These are phyloP conservation scores for Mortierella polycephala DNA, from an alignment of 371 early-diverging fungal genomes.

Conservation along the genomic window DNA sequence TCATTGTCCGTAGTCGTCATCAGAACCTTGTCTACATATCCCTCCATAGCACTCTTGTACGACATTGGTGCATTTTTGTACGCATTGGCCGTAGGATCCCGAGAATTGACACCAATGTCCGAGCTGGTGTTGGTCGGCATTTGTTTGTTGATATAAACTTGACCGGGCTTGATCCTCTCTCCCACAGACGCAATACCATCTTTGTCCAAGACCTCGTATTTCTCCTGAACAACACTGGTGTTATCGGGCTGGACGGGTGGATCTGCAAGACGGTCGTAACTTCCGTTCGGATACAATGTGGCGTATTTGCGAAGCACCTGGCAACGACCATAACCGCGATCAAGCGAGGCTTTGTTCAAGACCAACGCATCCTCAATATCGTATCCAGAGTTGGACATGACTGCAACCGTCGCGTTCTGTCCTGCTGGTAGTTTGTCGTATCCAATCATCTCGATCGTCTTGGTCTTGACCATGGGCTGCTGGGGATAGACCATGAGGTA, in stretches of 20 bases:
- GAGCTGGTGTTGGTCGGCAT: slow-evolving; percentile 78
- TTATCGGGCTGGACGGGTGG: slow-evolving; percentile 63
- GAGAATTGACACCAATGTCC: slow-evolving; percentile 66
- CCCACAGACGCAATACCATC: slow-evolving; percentile 96
- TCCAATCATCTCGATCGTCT: slow-evolving; percentile 97
- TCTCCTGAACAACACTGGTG: slow-evolving; percentile 55
- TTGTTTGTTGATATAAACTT: slow-evolving; percentile 90
- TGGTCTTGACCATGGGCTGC: slow-evolving; percentile 98
- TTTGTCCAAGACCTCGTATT: slow-evolving; percentile 77
- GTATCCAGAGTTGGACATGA: slow-evolving; percentile 99
- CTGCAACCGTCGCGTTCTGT: slow-evolving; percentile 99
- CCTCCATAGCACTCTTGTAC: slow-evolving; percentile 89
- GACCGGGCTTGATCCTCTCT: slow-evolving; percentile 77
- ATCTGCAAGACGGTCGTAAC: slow-evolving; percentile 89
- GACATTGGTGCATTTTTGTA: slow-evolving; percentile 84
- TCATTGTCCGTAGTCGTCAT: slow-evolving; percentile 95
- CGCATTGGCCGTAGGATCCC: slow-evolving; percentile 57
- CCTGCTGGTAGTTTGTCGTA: slow-evolving; percentile 99
- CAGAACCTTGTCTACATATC: slow-evolving; percentile 90
- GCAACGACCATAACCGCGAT: slow-evolving; percentile 99
- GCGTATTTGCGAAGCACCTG: slow-evolving; percentile 94
- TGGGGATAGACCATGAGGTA: slow-evolving; percentile 98
- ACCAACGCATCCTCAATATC: slow-evolving; percentile 99
- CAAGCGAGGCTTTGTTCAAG: slow-evolving; percentile 96
- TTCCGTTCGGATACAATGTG: slow-evolving; percentile 88